phyloP scores from a whole-genome alignment of 177 flowering plant species.

The Vitis hybrid region DNA sequence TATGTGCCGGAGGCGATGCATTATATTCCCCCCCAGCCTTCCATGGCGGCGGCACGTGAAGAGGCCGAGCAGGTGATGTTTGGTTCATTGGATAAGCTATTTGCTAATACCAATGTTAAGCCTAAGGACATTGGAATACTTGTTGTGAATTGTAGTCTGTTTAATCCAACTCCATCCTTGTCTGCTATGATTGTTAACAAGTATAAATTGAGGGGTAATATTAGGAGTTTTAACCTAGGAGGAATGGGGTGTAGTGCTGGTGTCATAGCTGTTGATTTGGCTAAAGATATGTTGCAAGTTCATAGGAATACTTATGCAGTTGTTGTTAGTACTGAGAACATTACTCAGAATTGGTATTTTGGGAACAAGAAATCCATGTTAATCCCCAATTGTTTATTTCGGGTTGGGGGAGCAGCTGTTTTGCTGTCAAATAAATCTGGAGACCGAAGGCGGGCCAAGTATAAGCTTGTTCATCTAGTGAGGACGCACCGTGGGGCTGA shows the following conservation, averaged over 20 bases:
- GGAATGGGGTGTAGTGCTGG: slow-evolving; percentile 89
- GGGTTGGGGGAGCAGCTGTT: slow-evolving; percentile 65
- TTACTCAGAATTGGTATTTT: slow-evolving; percentile 66
- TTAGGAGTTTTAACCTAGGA: slow-evolving; percentile 52
- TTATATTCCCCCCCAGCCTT: slow-evolving; percentile 39
- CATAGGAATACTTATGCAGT: slow-evolving; percentile 60
- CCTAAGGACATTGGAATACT: slow-evolving; percentile 66
- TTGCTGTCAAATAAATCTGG: slow-evolving; percentile 49
- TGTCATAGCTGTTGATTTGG: slow-evolving; percentile 61
- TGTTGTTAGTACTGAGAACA: slow-evolving; percentile 72
- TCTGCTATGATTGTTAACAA: slow-evolving; percentile 70
- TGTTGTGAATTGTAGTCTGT: slow-evolving; percentile 67
- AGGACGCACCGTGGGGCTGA: slow-evolving; percentile 68
- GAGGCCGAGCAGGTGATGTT: slow-evolving; percentile 63
- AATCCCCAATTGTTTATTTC: slow-evolving; percentile 64
- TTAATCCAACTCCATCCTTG: slow-evolving; percentile 68
- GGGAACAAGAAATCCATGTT: slow-evolving; percentile 74
- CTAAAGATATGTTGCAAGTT: slow-evolving; percentile 55
- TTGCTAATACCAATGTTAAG: slow-evolving; percentile 40
- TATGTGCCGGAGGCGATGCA: slow-evolving; percentile 49
- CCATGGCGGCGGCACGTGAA: slow-evolving; percentile 52
- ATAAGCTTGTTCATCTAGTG: slow-evolving; percentile 59
- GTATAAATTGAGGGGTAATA: slow-evolving; percentile 60
- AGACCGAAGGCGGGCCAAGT: slow-evolving; percentile 52
- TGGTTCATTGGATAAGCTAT: slow-evolving; percentile 54